phyloP scores from a whole-genome alignment of 805 yeast species.

The Hemisphaericaspora nanyangensis region DNA sequence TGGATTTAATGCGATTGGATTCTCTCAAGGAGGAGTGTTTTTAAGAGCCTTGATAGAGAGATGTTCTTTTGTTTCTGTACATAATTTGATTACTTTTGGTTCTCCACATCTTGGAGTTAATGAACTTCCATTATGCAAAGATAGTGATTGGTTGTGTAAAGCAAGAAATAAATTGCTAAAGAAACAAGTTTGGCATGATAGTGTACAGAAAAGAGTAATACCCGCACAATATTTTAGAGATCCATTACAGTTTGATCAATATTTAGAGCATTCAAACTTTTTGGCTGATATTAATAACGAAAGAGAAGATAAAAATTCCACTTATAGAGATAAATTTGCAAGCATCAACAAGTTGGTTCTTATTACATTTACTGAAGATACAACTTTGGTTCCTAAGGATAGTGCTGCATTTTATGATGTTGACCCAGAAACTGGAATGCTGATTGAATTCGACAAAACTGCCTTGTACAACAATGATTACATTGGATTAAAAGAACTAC shows the following conservation, averaged over 20 bases:
- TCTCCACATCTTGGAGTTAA: constrained; percentile 76
- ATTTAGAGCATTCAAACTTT: constrained; percentile 54
- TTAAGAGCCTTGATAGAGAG: constrained; percentile 62
- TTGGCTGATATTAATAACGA: constrained; percentile 71
- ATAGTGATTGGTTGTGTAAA: constrained; percentile 56
- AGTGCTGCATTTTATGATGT: constrained; percentile 64
- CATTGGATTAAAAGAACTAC: constrained; percentile 54
- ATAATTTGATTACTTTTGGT: constrained; percentile 67
- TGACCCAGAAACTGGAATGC: constrained; percentile 39
- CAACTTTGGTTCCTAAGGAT: constrained; percentile 69
- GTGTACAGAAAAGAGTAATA: constrained; percentile 53
- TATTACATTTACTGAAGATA: constrained; percentile 57
- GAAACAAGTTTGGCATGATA: constrained; percentile 55
- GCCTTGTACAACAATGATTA: constrained; percentile 49
- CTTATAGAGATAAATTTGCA: constrained; percentile 43
- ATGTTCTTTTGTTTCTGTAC: constrained; percentile 41
- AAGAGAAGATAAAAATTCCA: constrained; percentile 22
- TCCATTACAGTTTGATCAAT: constrained; percentile 47
- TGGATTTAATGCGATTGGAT: constrained; percentile 75
- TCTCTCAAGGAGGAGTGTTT: constrained; percentile 82
- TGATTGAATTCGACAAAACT: constrained; percentile 47
- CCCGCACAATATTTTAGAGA: constrained; percentile 80
- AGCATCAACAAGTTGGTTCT: constrained; percentile 52
- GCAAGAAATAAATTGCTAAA: constrained; percentile 51
- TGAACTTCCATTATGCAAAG: constrained; percentile 59